Percentiles rank a stretch among this genome's conserved stretches.
phyloP scores from a whole-genome alignment of 345 rosid genomes.

The Citrus cavaleriei region DNA sequence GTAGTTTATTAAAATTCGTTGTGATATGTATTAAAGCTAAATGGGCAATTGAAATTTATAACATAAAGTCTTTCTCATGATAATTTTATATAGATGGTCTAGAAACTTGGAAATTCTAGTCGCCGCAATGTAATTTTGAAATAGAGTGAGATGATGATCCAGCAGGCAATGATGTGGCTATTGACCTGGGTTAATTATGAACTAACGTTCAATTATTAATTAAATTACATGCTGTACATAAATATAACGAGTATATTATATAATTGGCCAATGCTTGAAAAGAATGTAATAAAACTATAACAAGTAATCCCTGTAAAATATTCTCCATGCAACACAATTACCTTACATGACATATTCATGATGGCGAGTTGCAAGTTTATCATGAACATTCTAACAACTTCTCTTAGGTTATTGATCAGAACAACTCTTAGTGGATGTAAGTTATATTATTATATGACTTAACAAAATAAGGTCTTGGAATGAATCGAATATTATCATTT shows the following conservation, averaged over 20 bases:
- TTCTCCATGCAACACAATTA: not conserved
- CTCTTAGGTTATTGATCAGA: too few relatives aligned
- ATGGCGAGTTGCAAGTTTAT: not conserved
- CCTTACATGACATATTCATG: not conserved
- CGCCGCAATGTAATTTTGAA: not conserved
- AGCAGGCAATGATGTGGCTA: not conserved
- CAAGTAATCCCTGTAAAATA: not conserved
- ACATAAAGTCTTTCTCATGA: not conserved
- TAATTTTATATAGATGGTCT: not conserved
- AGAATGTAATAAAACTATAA: not conserved
- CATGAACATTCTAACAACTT: not conserved
- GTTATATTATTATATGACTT: too few relatives aligned
- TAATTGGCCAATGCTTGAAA: not conserved
- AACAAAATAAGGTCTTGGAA: too few relatives aligned
- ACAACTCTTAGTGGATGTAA: too few relatives aligned
- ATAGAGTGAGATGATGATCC: constrained; percentile 9
- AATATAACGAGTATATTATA: not conserved
- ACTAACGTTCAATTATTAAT: not conserved
- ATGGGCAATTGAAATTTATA: not conserved
- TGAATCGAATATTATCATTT: too few relatives aligned
- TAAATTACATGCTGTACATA: not conserved
- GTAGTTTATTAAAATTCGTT: not conserved
- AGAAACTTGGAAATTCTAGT: not conserved
- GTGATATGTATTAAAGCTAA: not conserved
- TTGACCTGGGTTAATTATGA: not conserved